Evolutionary conservation across 345 rosid genomes (phyloP).

Genomic region (Bruguiera parviflora): DNA sequence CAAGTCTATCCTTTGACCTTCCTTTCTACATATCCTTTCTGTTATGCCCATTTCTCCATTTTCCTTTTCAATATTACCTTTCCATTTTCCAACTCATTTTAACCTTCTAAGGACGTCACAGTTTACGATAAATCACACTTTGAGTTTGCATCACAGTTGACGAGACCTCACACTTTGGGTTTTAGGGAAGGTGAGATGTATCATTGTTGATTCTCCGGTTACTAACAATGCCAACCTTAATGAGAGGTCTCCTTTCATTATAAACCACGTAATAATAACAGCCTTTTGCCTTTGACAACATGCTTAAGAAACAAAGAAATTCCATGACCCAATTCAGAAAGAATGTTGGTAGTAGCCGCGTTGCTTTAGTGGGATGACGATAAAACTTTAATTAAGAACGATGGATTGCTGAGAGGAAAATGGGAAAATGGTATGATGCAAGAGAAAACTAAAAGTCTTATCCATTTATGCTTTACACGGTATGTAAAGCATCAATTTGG

Average conservation of each 20-base stretch:
- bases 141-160: no score
- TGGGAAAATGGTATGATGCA: constrained; percentile 8
- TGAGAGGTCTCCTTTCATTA: neutral
- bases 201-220: no score
- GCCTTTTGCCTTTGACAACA: neutral
- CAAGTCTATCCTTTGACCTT: constrained; percentile 1
- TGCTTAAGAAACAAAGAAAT: constrained; percentile 9
- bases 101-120: no score
- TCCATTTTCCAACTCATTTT: no score
- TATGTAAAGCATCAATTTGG: neutral
- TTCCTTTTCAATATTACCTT: no score
- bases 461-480: constrained; percentile 9
- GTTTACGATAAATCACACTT: no score
- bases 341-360: constrained; percentile 15
- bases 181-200: no score
- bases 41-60: neutral
- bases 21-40: neutral
- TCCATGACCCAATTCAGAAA: constrained; percentile 17
- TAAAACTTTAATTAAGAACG: constrained; percentile 28
- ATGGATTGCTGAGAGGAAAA: constrained; percentile 15
- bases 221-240: neutral
- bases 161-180: no score
- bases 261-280: neutral
- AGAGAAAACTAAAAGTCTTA: constrained; percentile 10
- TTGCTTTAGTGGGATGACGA: constrained; percentile 21